These are phyloP conservation scores for Erigeron philadelphicus DNA, from an alignment of 140 eudicot genomes.

Conservation along the genomic window DNA sequence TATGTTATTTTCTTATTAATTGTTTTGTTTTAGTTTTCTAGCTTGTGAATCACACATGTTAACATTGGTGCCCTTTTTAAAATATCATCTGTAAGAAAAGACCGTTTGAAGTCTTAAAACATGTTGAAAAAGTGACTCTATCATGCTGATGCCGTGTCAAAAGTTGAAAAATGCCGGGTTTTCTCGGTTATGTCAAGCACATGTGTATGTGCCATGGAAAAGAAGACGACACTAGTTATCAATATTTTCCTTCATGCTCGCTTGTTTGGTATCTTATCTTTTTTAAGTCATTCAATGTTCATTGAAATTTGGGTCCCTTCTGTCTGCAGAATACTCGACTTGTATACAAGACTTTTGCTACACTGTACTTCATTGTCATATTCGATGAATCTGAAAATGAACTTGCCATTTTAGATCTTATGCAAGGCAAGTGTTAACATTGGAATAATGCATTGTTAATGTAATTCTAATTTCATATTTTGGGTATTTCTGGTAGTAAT, in stretches of 20 bases:
- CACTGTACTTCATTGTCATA: constrained; percentile 58
- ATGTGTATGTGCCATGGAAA: neutral
- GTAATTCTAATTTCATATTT: constrained; percentile 7
- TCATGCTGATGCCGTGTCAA: neutral
- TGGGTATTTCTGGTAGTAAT: constrained; percentile 13
- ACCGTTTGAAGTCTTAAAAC: too few species aligned
- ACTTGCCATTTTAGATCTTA: constrained; percentile 67
- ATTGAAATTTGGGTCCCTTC: neutral
- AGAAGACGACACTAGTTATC: too few species aligned
- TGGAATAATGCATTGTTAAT: neutral
- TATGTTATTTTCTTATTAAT: too few species aligned
- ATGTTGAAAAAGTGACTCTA: too few species aligned
- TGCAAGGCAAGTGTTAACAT: constrained; percentile 48
- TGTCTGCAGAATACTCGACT: constrained; percentile 57
- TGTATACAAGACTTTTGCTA: constrained; percentile 70
- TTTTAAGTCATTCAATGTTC: constrained; percentile 7
- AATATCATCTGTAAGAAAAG: too few species aligned
- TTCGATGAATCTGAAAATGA: constrained; percentile 71
- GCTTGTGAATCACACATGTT: too few species aligned
- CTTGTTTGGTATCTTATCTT: neutral
- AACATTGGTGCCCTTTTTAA: too few species aligned
- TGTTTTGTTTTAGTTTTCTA: too few species aligned
- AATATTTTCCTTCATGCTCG: too few species aligned
- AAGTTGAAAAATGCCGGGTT: neutral
- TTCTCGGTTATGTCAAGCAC: neutral